These are phyloP conservation scores for Evansstolkia leycettana DNA, from an alignment of 495 filamentous ascomycete species.

Conservation along the genomic window DNA sequence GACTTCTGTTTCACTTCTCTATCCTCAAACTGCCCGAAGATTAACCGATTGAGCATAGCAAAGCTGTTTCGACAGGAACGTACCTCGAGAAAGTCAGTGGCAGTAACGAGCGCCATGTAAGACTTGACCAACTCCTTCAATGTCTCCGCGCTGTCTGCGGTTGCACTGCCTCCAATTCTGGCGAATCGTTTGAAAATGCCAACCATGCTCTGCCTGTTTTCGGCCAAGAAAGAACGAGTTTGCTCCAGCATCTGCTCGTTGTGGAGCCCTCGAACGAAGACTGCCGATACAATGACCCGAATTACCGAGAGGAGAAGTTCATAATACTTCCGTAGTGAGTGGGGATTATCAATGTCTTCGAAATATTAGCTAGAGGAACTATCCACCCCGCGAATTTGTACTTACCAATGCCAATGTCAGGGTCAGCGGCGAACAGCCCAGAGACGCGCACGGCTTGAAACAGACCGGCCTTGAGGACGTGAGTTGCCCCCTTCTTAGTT, in stretches of 20 bases:
- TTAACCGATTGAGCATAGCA: constrained; percentile 3
- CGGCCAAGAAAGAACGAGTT: constrained; percentile 59
- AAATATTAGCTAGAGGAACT: constrained; percentile 7
- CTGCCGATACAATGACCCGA: constrained; percentile 65
- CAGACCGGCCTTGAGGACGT: constrained; percentile 77
- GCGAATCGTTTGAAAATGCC: constrained; percentile 86
- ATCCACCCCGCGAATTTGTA: constrained; percentile 1
- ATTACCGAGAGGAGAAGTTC: constrained; percentile 68
- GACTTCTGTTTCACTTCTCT: constrained; percentile 21
- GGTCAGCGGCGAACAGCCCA: constrained; percentile 76
- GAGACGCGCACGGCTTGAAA: constrained; percentile 72
- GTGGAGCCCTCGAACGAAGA: constrained; percentile 66
- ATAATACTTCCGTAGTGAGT: constrained; percentile 70
- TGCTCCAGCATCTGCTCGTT: constrained; percentile 67
- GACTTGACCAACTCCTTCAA: constrained; percentile 46
- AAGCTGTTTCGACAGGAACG: constrained; percentile 9
- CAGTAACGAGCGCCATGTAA: constrained; percentile 44
- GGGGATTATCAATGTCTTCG: constrained; percentile 51
- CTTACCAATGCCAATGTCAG: constrained; percentile 76
- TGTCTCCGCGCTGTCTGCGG: constrained; percentile 23
- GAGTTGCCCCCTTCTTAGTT: constrained; percentile 64
- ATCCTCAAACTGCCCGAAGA: constrained; percentile 26
- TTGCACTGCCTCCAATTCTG: constrained; percentile 49
- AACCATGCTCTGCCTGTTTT: constrained; percentile 69
- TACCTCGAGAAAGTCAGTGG: constrained; percentile 52